Base-by-base conservation (phyloP, 1,139 yeast genomes). In the Neolecta irregularis region DNA sequence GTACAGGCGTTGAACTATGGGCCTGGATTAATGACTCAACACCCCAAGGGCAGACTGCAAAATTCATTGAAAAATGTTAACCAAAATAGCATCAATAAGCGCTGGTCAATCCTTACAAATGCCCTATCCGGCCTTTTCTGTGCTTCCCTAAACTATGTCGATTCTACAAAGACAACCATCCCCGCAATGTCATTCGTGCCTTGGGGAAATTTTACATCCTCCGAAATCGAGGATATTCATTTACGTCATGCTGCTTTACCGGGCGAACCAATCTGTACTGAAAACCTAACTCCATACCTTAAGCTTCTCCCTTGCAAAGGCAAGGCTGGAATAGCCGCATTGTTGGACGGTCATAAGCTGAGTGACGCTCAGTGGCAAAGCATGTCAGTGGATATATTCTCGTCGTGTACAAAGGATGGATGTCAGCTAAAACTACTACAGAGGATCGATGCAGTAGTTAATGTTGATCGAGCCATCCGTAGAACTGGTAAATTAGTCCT, bases 251-350 rank as follows among this genome's bases (percentile, higher is more conserved):
- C 95, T 5, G 79, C 94, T 0, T 65, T 91, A 34, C 95, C 99
- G 1, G 72, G 88, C 43, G 99, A 91, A 51, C 94, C 96, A 0
- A 75, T 91, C 11, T 91, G 99, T 57, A 91, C 99, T 0, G 99
- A 91, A 54, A 91, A 91, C 54, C 64, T 91, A 50, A 85, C 99
- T 0, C 98, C 98, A 0, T 81, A 88, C 48, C 57, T 91, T 43
- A 85, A 83, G 51, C 62, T 91, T 41, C 62, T 91, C 23, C 98
- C 98, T 2, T 79, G 96, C 6, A 74, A 83, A 52, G 96, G 95
- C 1, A 77, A 77, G 51, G 75, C 93, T 0, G 99, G 99, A 2
- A 61, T 88, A 28, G 69, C 94, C 0, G 69, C 93, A 0, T 60
- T 88, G 35, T 61, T 91, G 30, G 93, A 85, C 48, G 96, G 98